Evolutionary conservation across 2,329 filamentous ascomycete genomes (phyloP), one percentile per base, ranked within the genome.

Genomic region (Pseudopithomyces maydicus): DNA sequence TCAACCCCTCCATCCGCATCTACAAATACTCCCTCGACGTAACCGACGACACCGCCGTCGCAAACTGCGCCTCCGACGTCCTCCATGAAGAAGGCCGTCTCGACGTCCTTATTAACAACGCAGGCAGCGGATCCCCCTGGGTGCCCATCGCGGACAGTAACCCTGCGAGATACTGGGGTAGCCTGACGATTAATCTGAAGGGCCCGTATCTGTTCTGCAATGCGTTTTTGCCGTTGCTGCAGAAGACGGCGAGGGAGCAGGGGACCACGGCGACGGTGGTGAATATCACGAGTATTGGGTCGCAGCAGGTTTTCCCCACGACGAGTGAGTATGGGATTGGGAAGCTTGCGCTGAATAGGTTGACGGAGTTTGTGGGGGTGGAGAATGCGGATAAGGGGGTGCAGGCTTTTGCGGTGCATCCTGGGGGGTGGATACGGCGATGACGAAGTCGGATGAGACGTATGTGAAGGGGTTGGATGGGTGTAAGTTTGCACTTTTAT

Each of bases 71-170:
- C 1, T 57, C 68, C 12, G 49, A 67, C 11, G 65, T 81, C 6
- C 61, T 72, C 7, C 19, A 54, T 2, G n/a, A 59, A n/a, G 42
- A 55, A 35, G 54, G 58, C 1, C 57, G 64, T 3, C 66, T 83
- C 10, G 80, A 84, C 55, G 70, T 83, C 41, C 71, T 84, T 0
- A 62, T 82, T 57, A 82, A 83, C 68, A 82, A 82, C 55, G 81
- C 80, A 0, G 80, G 79, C 0, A 68, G 67, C 20, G 54, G 77
- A 2, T 72, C 71, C 2, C 62, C 66, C 19, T 73, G 59, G 64
- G 56, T 59, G 0, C 67, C 69, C 0, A 53, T 81, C 5, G 56
- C 56, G 4, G 74, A 79, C 1, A 65, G 69, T 1, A 71, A 80
- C 19, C 72, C 75, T 5, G 61, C 62, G 5, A 66, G 69, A 3